phyloP scores from a whole-genome alignment of 371 early-diverging fungal species.

The Haplosporangium sp. region DNA sequence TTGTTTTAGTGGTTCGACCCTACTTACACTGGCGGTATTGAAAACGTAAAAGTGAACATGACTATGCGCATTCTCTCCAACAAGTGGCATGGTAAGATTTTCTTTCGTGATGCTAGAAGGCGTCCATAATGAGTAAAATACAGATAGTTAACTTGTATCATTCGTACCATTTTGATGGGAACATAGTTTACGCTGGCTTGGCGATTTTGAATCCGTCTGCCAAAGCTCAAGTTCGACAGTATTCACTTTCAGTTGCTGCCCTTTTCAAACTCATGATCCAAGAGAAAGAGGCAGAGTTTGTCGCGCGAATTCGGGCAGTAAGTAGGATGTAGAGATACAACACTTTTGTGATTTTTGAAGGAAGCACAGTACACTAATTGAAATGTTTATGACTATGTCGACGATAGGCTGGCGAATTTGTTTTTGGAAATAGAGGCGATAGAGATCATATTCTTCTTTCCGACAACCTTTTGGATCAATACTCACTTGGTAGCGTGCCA shows the following conservation, averaged over 20 bases:
- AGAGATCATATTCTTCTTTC: conserved; percentile 80
- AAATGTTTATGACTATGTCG: background rate
- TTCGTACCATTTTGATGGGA: background rate
- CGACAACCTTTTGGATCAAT: conserved; percentile 86
- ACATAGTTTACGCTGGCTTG: conserved; percentile 67
- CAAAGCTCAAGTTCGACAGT: conserved; percentile 86
- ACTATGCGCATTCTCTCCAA: conserved; percentile 91
- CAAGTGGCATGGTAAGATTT: conserved; percentile 89
- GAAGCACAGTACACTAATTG: background rate
- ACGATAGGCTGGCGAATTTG: conserved; percentile 79
- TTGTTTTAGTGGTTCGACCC: conserved; percentile 82
- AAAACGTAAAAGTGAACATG: conserved; percentile 95
- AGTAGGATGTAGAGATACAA: background rate
- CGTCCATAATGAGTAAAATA: background rate
- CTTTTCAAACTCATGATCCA: conserved; percentile 95
- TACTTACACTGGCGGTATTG: conserved; percentile 91
- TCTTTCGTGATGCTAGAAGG: background rate
- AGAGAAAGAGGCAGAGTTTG: conserved; percentile 85
- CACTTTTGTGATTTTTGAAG: background rate
- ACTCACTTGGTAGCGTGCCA: conserved; percentile 89
- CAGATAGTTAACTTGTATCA: background rate
- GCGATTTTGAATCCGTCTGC: conserved; percentile 96
- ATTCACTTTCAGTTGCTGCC: conserved; percentile 87
- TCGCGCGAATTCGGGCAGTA: conserved; percentile 67
- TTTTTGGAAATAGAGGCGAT: conserved; percentile 82